Evolutionary conservation across 495 filamentous ascomycete genomes (phyloP), one percentile per base, ranked within the genome.

Genomic region (Physcia stellaris): DNA sequence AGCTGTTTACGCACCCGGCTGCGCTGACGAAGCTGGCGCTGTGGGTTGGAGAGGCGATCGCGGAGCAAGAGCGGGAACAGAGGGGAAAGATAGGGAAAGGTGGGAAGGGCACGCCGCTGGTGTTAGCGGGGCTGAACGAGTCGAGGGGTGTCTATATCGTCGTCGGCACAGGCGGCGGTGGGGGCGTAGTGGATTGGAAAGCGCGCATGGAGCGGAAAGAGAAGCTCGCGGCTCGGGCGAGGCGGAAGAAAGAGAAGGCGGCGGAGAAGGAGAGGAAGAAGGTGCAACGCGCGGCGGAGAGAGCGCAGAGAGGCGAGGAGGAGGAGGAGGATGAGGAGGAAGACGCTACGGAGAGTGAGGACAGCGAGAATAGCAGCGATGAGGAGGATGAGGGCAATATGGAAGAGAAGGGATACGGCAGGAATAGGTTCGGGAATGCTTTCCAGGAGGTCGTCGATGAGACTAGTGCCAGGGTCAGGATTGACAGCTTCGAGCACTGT

Each of bases 401-500:
- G 6, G 60, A 62, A 23, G 68, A 73, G 28, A 71, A 70, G 37
- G 76, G 80, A 17, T 76, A 79, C 30, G 76, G 84, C 6, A 60
- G 78, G 37, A 96, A 96, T 57, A 74, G 76, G 32, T 98, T 98
- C 48, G 92, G 88, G 10, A 83, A 79, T 53, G 90, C 92, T 7
- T 98, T 96, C 60, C 86, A 94, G 53, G 87, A 93, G 51, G 92
- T 96, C 6, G 82, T 94, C 16, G 73, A 76, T 38, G 86, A 94
- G 63, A 98, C 88, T 27, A 86, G 77, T 43, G 83, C 87, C 3
- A 66, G 86, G 12, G 84, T 96, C 15, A 66, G 86, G 40, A 94
- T 95, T 47, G 90, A 98, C 56, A 87, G 80, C 59, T 98, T 98
- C 58, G 92, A 98, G 60, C 80, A 93, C 56, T 93, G 84, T 47